Evolutionary conservation across 805 yeast species (phyloP).

Genomic region (Pichia eremophila): DNA sequence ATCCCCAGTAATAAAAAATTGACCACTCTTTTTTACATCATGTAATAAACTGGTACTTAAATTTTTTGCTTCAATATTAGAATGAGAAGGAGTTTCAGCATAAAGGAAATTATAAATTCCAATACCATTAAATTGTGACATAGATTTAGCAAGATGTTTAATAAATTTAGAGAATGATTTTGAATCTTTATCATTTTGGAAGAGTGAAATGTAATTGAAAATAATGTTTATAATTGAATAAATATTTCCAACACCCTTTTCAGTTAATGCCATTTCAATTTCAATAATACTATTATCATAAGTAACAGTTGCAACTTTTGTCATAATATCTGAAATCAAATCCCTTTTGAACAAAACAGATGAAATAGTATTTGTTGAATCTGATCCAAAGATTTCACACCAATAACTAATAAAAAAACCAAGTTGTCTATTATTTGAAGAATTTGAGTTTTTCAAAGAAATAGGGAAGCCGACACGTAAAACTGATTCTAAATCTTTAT

Average conservation of each 20-base stretch:
- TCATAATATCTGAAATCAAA: constrained; percentile 30
- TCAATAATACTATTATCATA: constrained; percentile 24
- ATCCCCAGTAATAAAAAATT: constrained; percentile 36
- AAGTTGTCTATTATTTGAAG: constrained; percentile 16
- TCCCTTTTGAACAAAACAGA: constrained; percentile 27
- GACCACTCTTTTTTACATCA: constrained; percentile 22
- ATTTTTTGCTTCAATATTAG: constrained; percentile 41
- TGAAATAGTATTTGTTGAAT: constrained; percentile 42
- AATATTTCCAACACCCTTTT: constrained; percentile 33
- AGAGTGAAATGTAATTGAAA: constrained; percentile 24
- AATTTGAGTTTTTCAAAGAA: background rate
- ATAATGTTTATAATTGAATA: constrained; percentile 27
- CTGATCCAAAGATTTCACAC: constrained; percentile 58
- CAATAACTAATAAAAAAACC: constrained; percentile 33
- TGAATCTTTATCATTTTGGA: constrained; percentile 2
- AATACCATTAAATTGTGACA: constrained; percentile 40
- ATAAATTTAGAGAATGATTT: constrained; percentile 1
- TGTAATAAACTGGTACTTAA: constrained; percentile 33
- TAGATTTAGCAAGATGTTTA: constrained; percentile 28
- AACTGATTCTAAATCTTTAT: constrained; percentile 23
- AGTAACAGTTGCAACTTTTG: constrained; percentile 25
- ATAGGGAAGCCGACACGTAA: constrained; percentile 37
- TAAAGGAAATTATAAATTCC: constrained; percentile 38
- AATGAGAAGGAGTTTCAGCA: constrained; percentile 27
- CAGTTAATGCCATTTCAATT: constrained; percentile 42